A percentile compares a stretch with the other conserved stretches of the same genome.
phyloP scores from a whole-genome alignment of 768 basidiomycete species.

The Kondoa subrosea region DNA sequence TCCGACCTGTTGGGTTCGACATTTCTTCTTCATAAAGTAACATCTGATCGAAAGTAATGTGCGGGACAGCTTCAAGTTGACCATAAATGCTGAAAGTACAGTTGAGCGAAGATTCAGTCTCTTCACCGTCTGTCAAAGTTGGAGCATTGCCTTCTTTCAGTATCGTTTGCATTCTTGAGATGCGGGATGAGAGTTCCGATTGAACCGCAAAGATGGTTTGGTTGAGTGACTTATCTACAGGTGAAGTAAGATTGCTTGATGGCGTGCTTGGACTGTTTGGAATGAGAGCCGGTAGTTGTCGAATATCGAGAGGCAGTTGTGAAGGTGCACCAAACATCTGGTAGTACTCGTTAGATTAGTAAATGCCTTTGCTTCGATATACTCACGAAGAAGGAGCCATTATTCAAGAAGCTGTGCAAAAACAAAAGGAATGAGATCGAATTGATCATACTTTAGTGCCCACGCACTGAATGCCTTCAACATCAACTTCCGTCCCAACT shows the following conservation, averaged over 20 bases:
- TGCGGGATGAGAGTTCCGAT: background rate
- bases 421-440: background rate
- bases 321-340: slow-evolving; percentile 19
- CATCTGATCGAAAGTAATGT: slow-evolving; percentile 10
- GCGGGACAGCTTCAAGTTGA: slow-evolving; percentile 18
- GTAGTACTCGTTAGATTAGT: background rate
- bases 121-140: background rate
- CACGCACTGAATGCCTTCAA: slow-evolving; percentile 27
- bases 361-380: background rate
- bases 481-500: slow-evolving; percentile 13
- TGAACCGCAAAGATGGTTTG: background rate
- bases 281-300: slow-evolving; percentile 10
- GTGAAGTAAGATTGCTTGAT: background rate
- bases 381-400: slow-evolving; percentile 20
- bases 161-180: background rate
- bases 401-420: slow-evolving; percentile 20
- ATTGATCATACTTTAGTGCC: no score
- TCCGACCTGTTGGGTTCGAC: slow-evolving; percentile 20
- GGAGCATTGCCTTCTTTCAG: background rate
- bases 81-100: slow-evolving; percentile 26
- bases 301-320: slow-evolving; percentile 9
- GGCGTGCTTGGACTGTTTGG: slow-evolving; percentile 2
- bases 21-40: slow-evolving; percentile 21
- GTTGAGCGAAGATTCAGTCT: background rate
- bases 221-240: background rate